phyloP scores from a whole-genome alignment of 768 basidiomycete genomes.

The Leccinum subgranulosum region DNA sequence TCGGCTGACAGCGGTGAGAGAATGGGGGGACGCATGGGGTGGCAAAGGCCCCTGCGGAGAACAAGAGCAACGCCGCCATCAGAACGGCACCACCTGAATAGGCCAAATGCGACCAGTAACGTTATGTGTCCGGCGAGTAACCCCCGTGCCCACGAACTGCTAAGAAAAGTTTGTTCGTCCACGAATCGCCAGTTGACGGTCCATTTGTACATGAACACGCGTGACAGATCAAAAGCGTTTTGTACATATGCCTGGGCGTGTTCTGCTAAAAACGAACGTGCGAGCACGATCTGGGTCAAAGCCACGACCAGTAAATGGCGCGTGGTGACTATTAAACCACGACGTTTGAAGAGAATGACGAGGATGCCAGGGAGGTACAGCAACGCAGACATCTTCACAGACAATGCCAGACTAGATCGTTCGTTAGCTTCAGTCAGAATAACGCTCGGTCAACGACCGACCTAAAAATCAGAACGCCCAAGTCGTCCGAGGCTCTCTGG shows the following conservation, averaged over 20 bases:
- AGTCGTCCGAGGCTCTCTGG: constrained; percentile 54
- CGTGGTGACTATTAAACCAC: constrained; percentile 52
- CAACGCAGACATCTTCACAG: constrained; percentile 92
- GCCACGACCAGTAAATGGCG: constrained; percentile 43
- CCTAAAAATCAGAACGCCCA: constrained; percentile 74
- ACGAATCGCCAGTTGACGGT: constrained; percentile 98
- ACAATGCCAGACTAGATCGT: constrained; percentile 51
- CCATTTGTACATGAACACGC: constrained; percentile 93
- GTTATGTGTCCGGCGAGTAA: constrained; percentile 67
- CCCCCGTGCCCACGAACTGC: constrained; percentile 51
- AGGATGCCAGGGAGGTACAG: constrained; percentile 88
- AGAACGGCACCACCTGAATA: constrained; percentile 69
- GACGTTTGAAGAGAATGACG: constrained; percentile 74
- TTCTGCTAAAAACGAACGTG: constrained; percentile 63
- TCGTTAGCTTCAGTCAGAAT: not conserved
- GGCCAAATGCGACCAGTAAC: constrained; percentile 61
- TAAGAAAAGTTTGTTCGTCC: constrained; percentile 72
- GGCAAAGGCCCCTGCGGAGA: constrained; percentile 49
- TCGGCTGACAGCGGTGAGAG: constrained; percentile 50
- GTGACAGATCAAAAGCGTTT: constrained; percentile 81
- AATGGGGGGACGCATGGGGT: constrained; percentile 50
- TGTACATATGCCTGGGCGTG: constrained; percentile 63
- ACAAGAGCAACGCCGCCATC: constrained; percentile 67
- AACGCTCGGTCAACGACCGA: constrained; percentile 30
- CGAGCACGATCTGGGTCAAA: constrained; percentile 55